Evolutionary conservation across 129 eudicot genomes (phyloP).

Genomic region (Artemisia tridentata): DNA sequence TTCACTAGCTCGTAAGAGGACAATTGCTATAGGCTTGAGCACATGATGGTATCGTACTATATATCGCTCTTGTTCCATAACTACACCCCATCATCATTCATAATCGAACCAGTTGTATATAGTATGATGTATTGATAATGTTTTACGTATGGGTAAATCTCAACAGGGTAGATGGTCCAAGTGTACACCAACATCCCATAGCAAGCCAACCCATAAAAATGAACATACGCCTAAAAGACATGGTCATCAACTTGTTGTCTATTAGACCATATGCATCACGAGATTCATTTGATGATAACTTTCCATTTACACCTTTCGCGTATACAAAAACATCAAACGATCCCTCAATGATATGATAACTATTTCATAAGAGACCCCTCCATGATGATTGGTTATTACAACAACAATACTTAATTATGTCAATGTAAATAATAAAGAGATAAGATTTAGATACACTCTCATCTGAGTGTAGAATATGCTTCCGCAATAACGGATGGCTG

Average conservation of each 20-base stretch:
- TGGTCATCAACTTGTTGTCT: background rate
- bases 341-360: background rate
- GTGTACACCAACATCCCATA: conserved; percentile 3
- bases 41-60: conserved; percentile 1
- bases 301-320: background rate
- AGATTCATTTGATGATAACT: background rate
- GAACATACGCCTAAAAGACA: conserved; percentile 20
- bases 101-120: conserved; percentile 10
- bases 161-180: conserved; percentile 19
- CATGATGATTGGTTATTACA: too few relatives aligned
- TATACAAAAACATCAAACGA: background rate
- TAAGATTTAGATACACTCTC: too few relatives aligned
- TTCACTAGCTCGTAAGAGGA: background rate
- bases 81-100: conserved; percentile 23
- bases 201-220: conserved; percentile 24
- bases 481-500: too few relatives aligned
- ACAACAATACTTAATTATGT: too few relatives aligned
- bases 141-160: conserved; percentile 26
- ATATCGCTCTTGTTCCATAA: conserved; percentile 1
- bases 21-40: too few relatives aligned
- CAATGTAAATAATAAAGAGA: too few relatives aligned
- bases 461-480: too few relatives aligned
- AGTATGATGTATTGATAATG: background rate
- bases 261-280: conserved; percentile 19
- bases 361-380: background rate